Evolutionary conservation across 1,139 yeast species (phyloP).

Genomic region (Komagataea norvegica): DNA sequence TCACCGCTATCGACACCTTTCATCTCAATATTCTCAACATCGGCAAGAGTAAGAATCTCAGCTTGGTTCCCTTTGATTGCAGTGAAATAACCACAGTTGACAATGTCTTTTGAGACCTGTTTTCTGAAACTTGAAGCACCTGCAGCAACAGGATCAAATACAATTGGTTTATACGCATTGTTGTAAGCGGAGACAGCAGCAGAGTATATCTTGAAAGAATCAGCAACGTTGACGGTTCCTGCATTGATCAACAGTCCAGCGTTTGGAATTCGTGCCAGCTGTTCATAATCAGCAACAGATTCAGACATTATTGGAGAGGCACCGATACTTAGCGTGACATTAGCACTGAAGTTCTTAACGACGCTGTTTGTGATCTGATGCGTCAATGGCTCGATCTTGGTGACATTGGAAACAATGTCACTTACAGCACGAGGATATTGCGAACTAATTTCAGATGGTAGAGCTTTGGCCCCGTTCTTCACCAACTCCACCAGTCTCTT

Average conservation of each 20-base stretch:
- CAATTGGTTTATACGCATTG: conserved; percentile 51
- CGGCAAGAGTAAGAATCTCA: conserved; percentile 58
- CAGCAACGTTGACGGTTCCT: conserved; percentile 54
- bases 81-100: conserved; percentile 55
- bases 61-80: conserved; percentile 86
- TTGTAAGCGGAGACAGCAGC: conserved; percentile 61
- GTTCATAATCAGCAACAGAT: conserved; percentile 59
- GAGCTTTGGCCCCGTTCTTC: background rate
- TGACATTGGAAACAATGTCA: background rate
- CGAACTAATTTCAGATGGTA: background rate
- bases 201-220: conserved; percentile 28
- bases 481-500: conserved; percentile 25
- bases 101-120: conserved; percentile 41
- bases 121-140: conserved; percentile 71
- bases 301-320: conserved; percentile 95
- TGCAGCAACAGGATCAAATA: conserved; percentile 90
- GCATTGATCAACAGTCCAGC: conserved; percentile 64
- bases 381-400: conserved; percentile 47
- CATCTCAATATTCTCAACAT: conserved; percentile 40
- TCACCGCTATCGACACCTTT: conserved; percentile 70
- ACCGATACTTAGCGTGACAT: conserved; percentile 80
- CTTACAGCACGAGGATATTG: background rate
- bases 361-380: conserved; percentile 90
- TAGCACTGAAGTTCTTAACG: conserved; percentile 87
- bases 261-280: conserved; percentile 52